phyloP scores from a whole-genome alignment of 371 early-diverging fungal species.

The Zychaea mexicana region DNA sequence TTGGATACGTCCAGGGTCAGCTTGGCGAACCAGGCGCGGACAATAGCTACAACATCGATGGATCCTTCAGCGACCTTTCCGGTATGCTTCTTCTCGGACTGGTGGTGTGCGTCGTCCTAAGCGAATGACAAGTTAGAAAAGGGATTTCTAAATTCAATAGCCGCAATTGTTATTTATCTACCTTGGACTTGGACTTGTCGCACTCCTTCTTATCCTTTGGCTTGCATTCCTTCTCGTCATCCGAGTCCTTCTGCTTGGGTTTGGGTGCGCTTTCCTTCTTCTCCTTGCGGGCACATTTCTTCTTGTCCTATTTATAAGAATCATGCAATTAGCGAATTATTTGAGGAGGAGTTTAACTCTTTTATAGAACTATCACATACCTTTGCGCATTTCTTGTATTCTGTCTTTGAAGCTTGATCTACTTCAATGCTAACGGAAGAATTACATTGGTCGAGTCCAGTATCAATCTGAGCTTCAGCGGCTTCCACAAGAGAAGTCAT shows the following conservation, averaged over 20 bases:
- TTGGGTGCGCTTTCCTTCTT: neutral
- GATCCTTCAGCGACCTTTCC: neutral
- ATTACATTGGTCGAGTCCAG: constrained; percentile 12
- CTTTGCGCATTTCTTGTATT: neutral
- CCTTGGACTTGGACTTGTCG: neutral
- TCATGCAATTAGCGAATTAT: too few species aligned
- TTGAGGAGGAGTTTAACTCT: too few species aligned
- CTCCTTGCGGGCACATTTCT: neutral
- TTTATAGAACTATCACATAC: too few species aligned
- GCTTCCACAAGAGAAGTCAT: constrained; percentile 29
- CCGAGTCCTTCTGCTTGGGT: neutral
- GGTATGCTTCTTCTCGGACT: neutral
- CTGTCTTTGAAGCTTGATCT: neutral
- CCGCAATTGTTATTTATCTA: neutral
- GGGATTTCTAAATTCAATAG: neutral
- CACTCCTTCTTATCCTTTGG: too few species aligned
- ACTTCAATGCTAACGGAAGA: neutral
- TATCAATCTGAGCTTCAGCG: constrained; percentile 28
- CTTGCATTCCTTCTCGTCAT: too few species aligned
- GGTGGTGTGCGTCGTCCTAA: too few species aligned
- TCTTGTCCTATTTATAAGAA: too few species aligned
- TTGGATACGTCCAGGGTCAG: constrained; percentile 30
- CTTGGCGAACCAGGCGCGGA: constrained; percentile 33
- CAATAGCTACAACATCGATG: constrained; percentile 9
- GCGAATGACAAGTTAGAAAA: too few species aligned